phyloP scores from a whole-genome alignment of 2,329 filamentous ascomycete species.

The Claviceps monticola region DNA sequence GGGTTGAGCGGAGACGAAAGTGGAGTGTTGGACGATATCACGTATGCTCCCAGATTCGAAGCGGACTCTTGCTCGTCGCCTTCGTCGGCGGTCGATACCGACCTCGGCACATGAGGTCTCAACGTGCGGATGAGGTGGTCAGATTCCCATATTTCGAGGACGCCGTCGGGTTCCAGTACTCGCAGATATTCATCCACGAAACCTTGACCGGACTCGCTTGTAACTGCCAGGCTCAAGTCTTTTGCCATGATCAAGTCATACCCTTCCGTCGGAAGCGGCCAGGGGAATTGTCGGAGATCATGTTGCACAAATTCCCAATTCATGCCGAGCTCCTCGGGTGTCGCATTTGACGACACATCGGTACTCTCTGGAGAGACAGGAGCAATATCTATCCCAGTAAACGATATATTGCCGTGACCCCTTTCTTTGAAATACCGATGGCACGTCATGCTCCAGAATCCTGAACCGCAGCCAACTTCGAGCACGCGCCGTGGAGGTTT shows the following conservation, averaged over 20 bases:
- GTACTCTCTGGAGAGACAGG: slow-evolving; percentile 42
- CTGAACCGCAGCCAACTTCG: slow-evolving; percentile 77
- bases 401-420: slow-evolving; percentile 57
- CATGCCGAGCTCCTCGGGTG: slow-evolving; percentile 56
- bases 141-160: slow-evolving; percentile 78
- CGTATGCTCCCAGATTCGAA: slow-evolving; percentile 62
- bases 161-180: slow-evolving; percentile 62
- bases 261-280: slow-evolving; percentile 65
- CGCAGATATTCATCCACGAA: slow-evolving; percentile 62
- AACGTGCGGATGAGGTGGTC: slow-evolving; percentile 76
- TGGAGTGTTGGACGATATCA: slow-evolving; percentile 69
- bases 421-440: slow-evolving; percentile 61
- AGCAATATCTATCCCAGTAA: slow-evolving; percentile 72
- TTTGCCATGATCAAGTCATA: slow-evolving; percentile 87
- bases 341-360: slow-evolving; percentile 16
- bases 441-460: slow-evolving; percentile 81
- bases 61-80: slow-evolving; percentile 49
- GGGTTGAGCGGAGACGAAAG: slow-evolving; percentile 70
- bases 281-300: slow-evolving; percentile 60
- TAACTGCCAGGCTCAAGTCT: slow-evolving; percentile 57
- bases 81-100: slow-evolving; percentile 18
- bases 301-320: slow-evolving; percentile 84
- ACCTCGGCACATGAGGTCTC: slow-evolving; percentile 57
- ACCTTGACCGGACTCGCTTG: slow-evolving; percentile 41
- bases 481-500: slow-evolving; percentile 64